These are phyloP conservation scores for Penicillium aurantiogriseum DNA, from an alignment of 2,329 filamentous ascomycete species.

Conservation along the genomic window DNA sequence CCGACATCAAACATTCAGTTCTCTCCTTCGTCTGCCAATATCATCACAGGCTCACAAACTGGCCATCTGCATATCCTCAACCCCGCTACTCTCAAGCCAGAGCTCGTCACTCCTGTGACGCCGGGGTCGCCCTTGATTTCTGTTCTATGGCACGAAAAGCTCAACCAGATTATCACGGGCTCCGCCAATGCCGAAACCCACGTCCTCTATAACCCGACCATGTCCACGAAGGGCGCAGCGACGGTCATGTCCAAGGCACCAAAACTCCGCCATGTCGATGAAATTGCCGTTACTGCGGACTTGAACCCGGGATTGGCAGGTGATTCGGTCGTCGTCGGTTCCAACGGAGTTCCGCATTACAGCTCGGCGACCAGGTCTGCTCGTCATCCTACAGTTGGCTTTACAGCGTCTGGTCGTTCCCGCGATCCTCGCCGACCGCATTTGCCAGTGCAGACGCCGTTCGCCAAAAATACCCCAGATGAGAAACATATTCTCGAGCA, in stretches of 20 bases:
- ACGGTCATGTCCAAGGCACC: slow-evolving; percentile 89
- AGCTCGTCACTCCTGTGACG: slow-evolving; percentile 85
- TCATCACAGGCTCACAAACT: slow-evolving; percentile 82
- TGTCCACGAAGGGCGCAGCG: slow-evolving; percentile 76
- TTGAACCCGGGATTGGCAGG: slow-evolving; percentile 76
- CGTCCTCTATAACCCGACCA: slow-evolving; percentile 84
- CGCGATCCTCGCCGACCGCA: slow-evolving; percentile 82
- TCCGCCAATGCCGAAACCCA: slow-evolving; percentile 89
- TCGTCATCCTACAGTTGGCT: slow-evolving; percentile 67
- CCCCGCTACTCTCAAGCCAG: slow-evolving; percentile 80
- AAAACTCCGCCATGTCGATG: slow-evolving; percentile 92
- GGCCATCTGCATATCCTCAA: slow-evolving; percentile 92
- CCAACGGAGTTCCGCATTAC: slow-evolving; percentile 70
- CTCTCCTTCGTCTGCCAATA: slow-evolving; percentile 75
- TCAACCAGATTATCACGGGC: slow-evolving; percentile 94
- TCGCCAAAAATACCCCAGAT: slow-evolving; percentile 85
- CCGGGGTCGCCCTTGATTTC: slow-evolving; percentile 77
- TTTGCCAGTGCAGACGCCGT: slow-evolving; percentile 79
- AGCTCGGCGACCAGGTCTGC: slow-evolving; percentile 62
- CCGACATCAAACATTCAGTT: slow-evolving; percentile 86
- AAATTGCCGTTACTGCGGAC: slow-evolving; percentile 88
- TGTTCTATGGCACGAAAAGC: slow-evolving; percentile 86
- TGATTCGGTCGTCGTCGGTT: slow-evolving; percentile 73
- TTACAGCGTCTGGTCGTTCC: slow-evolving; percentile 74
- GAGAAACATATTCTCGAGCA: slow-evolving; percentile 83